These are phyloP conservation scores for Phytophthora nicotianae DNA, from an alignment of 352 stramenopile species.

Conservation along the genomic window DNA sequence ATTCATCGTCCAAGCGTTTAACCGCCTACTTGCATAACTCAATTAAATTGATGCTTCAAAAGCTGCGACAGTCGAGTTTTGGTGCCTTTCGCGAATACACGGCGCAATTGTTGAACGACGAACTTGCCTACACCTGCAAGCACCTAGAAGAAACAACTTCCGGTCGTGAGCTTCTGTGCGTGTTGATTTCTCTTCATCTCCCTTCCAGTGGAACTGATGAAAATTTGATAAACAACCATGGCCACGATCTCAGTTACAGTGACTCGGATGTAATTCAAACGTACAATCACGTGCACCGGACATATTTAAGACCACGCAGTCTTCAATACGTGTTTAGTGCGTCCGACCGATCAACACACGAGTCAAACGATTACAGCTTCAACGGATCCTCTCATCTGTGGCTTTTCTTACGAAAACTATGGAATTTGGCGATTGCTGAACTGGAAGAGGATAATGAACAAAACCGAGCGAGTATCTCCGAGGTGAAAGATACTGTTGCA, in stretches of 20 bases:
- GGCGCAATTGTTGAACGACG: slow-evolving; percentile 17
- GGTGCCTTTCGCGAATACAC: slow-evolving; percentile 11
- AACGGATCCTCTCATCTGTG: slow-evolving; percentile 32
- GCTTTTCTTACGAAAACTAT: slow-evolving; percentile 37
- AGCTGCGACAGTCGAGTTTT: slow-evolving; percentile 19
- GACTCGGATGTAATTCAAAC: neutral
- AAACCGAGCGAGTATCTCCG: neutral
- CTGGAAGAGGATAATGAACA: neutral
- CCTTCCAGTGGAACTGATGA: neutral
- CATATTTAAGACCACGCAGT: neutral
- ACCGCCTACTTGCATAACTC: slow-evolving; percentile 20
- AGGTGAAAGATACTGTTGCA: slow-evolving; percentile 8
- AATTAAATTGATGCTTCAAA: slow-evolving; percentile 23
- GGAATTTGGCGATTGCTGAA: slow-evolving; percentile 7
- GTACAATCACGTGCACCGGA: neutral
- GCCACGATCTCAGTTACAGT: neutral
- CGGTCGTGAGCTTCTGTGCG: slow-evolving; percentile 2
- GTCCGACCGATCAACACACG: slow-evolving; percentile 17
- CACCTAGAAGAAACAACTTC: slow-evolving; percentile 7
- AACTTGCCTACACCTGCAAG: slow-evolving; percentile 14
- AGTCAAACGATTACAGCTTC: slow-evolving; percentile 35
- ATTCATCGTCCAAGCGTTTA: slow-evolving; percentile 25
- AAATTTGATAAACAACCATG: neutral
- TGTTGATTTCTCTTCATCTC: slow-evolving; percentile 16
- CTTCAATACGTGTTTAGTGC: slow-evolving; percentile 24